These are phyloP conservation scores for Malus hybrid DNA, from an alignment of 331 rosid genomes.

Conservation along the genomic window DNA sequence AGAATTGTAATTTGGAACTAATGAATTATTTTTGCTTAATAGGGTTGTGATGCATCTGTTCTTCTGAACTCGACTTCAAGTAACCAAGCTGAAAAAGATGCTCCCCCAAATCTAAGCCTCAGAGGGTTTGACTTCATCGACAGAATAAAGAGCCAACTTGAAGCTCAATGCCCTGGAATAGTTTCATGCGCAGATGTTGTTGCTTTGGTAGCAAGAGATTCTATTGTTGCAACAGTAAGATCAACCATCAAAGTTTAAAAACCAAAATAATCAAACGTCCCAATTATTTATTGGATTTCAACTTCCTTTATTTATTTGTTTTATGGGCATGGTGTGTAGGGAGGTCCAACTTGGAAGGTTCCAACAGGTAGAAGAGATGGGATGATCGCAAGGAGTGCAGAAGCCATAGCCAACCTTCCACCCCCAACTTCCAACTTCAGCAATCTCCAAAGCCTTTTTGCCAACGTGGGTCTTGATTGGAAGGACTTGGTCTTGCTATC, in stretches of 20 bases:
- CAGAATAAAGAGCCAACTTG: constrained; percentile 56
- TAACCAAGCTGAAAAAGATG: constrained; percentile 47
- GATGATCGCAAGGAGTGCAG: constrained; percentile 27
- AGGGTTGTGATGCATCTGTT: constrained; percentile 97
- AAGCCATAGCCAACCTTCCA: constrained; percentile 36
- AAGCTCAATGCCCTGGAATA: constrained; percentile 78
- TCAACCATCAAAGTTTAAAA: not conserved
- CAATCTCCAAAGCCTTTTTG: constrained; percentile 39
- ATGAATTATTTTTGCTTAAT: not conserved
- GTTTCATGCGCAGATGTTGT: constrained; percentile 86
- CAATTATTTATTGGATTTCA: not conserved
- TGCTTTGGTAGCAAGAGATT: constrained; percentile 68
- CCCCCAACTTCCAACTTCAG: constrained; percentile 52
- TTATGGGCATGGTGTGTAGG: constrained; percentile 28
- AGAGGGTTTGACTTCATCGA: constrained; percentile 88
- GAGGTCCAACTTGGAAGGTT: constrained; percentile 87
- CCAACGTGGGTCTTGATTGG: constrained; percentile 48
- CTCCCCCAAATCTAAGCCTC: constrained; percentile 54
- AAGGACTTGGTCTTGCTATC: constrained; percentile 72
- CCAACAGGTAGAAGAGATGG: constrained; percentile 91
- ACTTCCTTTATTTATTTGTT: not conserved
- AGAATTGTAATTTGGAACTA: not conserved
- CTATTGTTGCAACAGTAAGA: constrained; percentile 65
- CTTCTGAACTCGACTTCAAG: constrained; percentile 63
- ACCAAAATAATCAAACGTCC: not conserved